phyloP scores from a whole-genome alignment of 495 filamentous ascomycete genomes.

The Peziza echinospora region DNA sequence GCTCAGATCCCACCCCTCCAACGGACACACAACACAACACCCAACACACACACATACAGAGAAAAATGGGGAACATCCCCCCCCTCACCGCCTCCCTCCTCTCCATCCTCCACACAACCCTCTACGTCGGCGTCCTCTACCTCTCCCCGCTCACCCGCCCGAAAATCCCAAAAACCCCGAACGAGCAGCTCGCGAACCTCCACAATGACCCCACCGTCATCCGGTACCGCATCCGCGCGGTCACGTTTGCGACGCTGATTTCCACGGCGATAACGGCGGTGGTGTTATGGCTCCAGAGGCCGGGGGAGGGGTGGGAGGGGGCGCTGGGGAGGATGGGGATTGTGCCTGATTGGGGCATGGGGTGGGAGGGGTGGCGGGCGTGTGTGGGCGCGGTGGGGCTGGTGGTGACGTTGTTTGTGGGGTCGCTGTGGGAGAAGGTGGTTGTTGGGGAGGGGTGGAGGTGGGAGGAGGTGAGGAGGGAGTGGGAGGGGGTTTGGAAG shows the following conservation, averaged over 20 bases:
- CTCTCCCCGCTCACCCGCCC: conserved; percentile 57
- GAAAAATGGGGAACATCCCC: too few relatives aligned
- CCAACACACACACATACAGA: too few relatives aligned
- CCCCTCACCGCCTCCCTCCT: conserved; percentile 9
- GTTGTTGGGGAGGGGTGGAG: conserved; percentile 50
- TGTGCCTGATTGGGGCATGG: background rate
- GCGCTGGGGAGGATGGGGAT: background rate
- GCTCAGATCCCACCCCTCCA: too few relatives aligned
- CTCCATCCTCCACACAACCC: conserved; percentile 43
- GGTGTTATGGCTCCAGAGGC: conserved; percentile 20
- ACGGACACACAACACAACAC: too few relatives aligned
- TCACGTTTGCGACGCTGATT: conserved; percentile 44
- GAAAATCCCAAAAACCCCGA: background rate
- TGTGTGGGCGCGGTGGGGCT: background rate
- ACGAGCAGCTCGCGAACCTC: conserved; percentile 47
- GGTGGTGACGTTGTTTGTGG: conserved; percentile 48
- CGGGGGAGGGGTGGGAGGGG: background rate
- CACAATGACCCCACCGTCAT: conserved; percentile 84
- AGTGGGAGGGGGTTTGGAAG: conserved; percentile 27
- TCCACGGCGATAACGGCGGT: conserved; percentile 39
- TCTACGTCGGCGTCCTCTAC: conserved; percentile 88
- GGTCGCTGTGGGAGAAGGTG: conserved; percentile 58
- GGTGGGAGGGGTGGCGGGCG: background rate
- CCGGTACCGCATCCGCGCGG: conserved; percentile 59
- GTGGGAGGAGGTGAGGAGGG: conserved; percentile 27